A percentile compares a stretch with the other conserved stretches of the same genome.
phyloP scores from a whole-genome alignment of 2,329 filamentous ascomycete genomes.

The Claviceps maximensis region DNA sequence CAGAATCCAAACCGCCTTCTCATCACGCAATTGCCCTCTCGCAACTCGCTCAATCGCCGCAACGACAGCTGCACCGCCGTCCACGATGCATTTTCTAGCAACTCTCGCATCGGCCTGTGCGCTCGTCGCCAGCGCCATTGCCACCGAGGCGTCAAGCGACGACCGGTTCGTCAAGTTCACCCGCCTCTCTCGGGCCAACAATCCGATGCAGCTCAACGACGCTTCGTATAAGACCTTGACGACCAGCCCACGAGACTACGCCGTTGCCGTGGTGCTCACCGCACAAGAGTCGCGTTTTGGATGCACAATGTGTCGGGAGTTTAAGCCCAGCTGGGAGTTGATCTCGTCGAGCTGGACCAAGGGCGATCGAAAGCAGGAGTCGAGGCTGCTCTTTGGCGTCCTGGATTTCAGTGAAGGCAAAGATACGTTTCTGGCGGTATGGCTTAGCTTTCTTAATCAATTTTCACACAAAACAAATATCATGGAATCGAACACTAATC shows the following conservation, averaged over 20 bases:
- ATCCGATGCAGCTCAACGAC: slow-evolving; percentile 69
- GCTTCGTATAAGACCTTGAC: slow-evolving; percentile 63
- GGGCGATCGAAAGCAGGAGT: slow-evolving; percentile 63
- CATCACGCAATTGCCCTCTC: not conserved
- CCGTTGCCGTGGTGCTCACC: slow-evolving; percentile 69
- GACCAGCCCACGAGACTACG: slow-evolving; percentile 67
- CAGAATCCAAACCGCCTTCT: not conserved
- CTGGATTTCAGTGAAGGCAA: slow-evolving; percentile 82
- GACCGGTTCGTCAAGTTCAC: slow-evolving; percentile 63
- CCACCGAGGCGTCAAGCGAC: slow-evolving; percentile 47
- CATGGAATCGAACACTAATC: not conserved
- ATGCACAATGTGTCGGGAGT: slow-evolving; percentile 76
- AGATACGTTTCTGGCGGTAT: slow-evolving; percentile 73
- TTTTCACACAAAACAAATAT: not conserved
- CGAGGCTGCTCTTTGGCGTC: slow-evolving; percentile 64
- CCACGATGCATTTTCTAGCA: slow-evolving; percentile 56
- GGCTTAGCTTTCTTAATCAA: slow-evolving; percentile 12
- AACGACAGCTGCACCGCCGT: slow-evolving; percentile 4
- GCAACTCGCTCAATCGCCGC: slow-evolving; percentile 6
- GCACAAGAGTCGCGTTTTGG: slow-evolving; percentile 73
- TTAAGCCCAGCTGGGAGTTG: slow-evolving; percentile 89
- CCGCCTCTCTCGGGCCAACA: slow-evolving; percentile 48
- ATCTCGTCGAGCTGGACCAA: slow-evolving; percentile 76
- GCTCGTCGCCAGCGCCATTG: slow-evolving; percentile 44
- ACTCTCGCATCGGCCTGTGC: slow-evolving; percentile 50